phyloP scores from a whole-genome alignment of 2,329 filamentous ascomycete genomes.

The Escovopsis sp. region DNA sequence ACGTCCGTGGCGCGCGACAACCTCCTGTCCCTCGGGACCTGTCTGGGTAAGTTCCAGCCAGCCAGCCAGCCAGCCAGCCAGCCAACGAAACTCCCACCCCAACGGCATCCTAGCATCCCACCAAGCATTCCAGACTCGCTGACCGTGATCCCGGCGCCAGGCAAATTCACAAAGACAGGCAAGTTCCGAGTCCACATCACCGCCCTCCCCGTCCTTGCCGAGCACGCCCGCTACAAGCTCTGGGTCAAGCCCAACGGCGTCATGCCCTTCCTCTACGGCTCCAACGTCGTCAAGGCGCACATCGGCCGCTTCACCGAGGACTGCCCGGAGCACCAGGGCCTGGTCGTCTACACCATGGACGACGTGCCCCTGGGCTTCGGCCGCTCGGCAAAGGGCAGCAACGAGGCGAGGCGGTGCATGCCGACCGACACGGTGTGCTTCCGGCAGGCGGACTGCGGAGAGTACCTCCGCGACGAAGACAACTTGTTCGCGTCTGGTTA shows the following conservation, averaged over 20 bases:
- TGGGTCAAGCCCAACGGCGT: slow-evolving; percentile 95
- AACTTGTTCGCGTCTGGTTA: slow-evolving; percentile 44
- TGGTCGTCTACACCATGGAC: slow-evolving; percentile 82
- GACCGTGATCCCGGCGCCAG: slow-evolving; percentile 21
- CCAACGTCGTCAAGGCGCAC: slow-evolving; percentile 60
- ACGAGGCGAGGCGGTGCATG: slow-evolving; percentile 70
- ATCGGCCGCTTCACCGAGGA: slow-evolving; percentile 80
- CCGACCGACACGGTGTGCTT: slow-evolving; percentile 84
- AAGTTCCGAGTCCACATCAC: slow-evolving; percentile 95
- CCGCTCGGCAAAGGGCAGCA: slow-evolving; percentile 74
- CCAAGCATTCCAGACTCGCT: too few relatives aligned
- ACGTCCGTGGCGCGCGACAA: slow-evolving; percentile 71
- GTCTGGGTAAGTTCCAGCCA: slow-evolving; percentile 39
- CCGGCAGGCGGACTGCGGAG: slow-evolving; percentile 83
- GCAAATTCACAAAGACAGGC: slow-evolving; percentile 92
- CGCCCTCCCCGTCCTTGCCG: slow-evolving; percentile 70
- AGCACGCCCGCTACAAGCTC: slow-evolving; percentile 89
- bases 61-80: background rate
- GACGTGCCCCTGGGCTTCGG: slow-evolving; percentile 85
- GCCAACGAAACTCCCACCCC: background rate
- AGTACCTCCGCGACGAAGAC: slow-evolving; percentile 79
- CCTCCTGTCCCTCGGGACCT: slow-evolving; percentile 77
- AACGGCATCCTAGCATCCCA: slow-evolving; percentile 5
- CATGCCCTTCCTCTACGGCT: slow-evolving; percentile 94
- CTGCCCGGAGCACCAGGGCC: slow-evolving; percentile 82